Conservation (phyloP, 495 filamentous ascomycete genomes). For the Aspergillus leporis region DNA sequence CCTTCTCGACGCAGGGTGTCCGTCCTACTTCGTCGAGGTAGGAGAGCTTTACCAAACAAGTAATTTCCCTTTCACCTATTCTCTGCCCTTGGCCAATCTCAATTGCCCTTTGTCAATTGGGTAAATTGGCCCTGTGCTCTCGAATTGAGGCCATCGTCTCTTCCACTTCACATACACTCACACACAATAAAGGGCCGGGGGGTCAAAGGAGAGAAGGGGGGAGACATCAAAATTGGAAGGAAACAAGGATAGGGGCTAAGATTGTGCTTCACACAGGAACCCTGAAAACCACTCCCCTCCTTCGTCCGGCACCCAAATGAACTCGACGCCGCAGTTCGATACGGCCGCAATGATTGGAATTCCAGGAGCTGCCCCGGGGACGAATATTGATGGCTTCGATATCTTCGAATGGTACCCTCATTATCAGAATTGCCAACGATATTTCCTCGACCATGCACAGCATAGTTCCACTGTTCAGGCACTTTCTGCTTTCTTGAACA, state of each 20-base stretch:
- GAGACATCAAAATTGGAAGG: constrained; percentile 7
- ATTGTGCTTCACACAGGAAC: constrained; percentile 17
- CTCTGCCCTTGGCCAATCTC: not conserved
- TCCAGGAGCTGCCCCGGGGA: constrained; percentile 35
- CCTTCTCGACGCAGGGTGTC: constrained; percentile 37
- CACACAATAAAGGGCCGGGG: too few relatives aligned
- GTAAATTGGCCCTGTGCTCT: not conserved
- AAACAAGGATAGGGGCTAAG: constrained; percentile 10
- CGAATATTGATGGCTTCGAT: constrained; percentile 57
- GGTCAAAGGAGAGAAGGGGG: not conserved
- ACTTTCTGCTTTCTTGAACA: constrained; percentile 91
- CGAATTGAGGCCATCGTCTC: not conserved
- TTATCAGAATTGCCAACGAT: constrained; percentile 88
- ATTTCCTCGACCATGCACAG: constrained; percentile 92
- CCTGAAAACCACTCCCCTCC: constrained; percentile 18
- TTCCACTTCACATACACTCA: not conserved
- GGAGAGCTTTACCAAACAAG: constrained; percentile 41
- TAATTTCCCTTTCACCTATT: constrained; percentile 27
- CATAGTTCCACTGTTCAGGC: constrained; percentile 81
- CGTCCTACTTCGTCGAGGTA: constrained; percentile 42
- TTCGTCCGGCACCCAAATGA: constrained; percentile 31
- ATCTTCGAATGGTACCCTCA: constrained; percentile 92
- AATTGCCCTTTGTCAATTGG: not conserved
- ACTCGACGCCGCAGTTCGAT: constrained; percentile 39
- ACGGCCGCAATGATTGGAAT: constrained; percentile 43